Base-by-base conservation (phyloP, 108 stramenopile genomes). In the Cyclotella atomus region DNA sequence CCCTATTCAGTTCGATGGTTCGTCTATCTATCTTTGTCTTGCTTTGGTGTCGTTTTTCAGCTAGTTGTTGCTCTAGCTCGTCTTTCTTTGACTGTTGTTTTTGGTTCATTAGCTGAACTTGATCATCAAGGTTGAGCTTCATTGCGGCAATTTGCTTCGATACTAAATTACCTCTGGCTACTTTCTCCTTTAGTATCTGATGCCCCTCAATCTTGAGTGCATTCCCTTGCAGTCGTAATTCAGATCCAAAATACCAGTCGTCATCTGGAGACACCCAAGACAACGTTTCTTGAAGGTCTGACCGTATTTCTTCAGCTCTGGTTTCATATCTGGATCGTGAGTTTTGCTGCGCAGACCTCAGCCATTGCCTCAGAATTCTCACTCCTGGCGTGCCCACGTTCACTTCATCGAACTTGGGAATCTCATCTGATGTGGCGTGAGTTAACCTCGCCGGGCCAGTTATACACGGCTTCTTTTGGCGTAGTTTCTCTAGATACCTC, bases 401-500 rank as follows among this genome's bases (percentile, higher is more conserved):
- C 2, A 63, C 49, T 12, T 41, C 35, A 15, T 41, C 57, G 46
- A 44, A 55, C n/a, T 45, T n/a, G 23, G 35, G 8, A 24, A 45
- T 17, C 8, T 53, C 43, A 14, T 27, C 36, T 25, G 23, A 24
- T 68, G 70, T 28, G 53, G 55, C 7, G 70, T 44, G 32, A 66
- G 47, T 25, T 71, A 34, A 69, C 65, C 61, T 70, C 45, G 3
- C 32, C 70, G n/a, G 55, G 36, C 24, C 34, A 34, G 33, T 14
- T 32, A 17, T 55, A 14, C 0, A 41, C 2, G 20, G 65, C 69
- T 85, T 86, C 10, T 81, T 67, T 32, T 82, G 52, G 4, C 84
- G 83, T 79, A 95, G 76, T 55, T 54, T 68, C 34, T 89, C 84
- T 15, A 91, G 88, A 53, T 92, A 91, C 16, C 15, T 25, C 49